Percentiles rank a stretch among this genome's conserved stretches.
Conservation (phyloP, 495 filamentous ascomycete genomes). For the Xylaria sp. region DNA sequence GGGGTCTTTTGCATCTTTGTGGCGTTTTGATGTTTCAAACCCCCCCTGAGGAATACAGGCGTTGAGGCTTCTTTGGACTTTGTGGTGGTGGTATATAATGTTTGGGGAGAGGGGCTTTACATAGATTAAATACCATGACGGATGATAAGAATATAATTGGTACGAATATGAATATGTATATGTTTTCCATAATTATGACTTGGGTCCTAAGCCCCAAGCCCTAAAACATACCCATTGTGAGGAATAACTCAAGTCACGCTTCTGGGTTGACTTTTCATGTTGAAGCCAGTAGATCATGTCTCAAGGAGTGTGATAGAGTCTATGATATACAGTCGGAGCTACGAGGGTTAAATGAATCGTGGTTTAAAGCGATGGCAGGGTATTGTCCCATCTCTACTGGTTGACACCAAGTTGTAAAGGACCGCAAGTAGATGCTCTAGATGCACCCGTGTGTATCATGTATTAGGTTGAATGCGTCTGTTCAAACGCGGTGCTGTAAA, state of each 20-base stretch:
- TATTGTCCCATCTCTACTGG: background rate
- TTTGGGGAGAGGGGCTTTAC: background rate
- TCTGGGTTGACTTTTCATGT: background rate
- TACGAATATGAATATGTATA: background rate
- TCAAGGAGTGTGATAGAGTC: background rate
- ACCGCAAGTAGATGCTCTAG: background rate
- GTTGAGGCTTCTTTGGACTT: constrained; percentile 5
- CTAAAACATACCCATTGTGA: background rate
- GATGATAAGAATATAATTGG: constrained; percentile 2
- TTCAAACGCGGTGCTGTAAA: background rate
- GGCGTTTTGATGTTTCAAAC: constrained; percentile 12
- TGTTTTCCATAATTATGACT: background rate
- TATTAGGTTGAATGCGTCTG: background rate
- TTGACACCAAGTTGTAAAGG: background rate
- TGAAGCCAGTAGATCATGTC: background rate
- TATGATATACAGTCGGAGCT: background rate
- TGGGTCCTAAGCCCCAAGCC: background rate
- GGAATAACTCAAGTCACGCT: background rate
- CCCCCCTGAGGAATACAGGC: background rate
- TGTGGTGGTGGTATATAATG: background rate
- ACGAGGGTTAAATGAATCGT: background rate
- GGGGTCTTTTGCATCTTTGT: background rate
- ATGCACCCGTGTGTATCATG: background rate
- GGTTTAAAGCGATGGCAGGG: background rate
- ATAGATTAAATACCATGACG: constrained; percentile 2